Percentiles rank a stretch among this genome's conserved stretches.
These are phyloP conservation scores for Fraxinus anomala DNA, from an alignment of 257 asterid species.

Conservation along the genomic window DNA sequence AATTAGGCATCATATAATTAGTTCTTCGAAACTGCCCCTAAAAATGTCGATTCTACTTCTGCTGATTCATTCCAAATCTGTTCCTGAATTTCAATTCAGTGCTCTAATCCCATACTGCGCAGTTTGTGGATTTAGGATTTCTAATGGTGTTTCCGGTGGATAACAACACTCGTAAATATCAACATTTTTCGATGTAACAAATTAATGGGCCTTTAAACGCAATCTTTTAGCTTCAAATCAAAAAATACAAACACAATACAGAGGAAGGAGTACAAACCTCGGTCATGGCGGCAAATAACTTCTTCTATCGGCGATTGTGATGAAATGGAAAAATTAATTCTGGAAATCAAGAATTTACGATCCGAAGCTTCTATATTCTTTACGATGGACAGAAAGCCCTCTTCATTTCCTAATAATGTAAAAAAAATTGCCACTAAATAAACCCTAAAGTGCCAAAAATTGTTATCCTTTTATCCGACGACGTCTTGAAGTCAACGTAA, in stretches of 20 bases:
- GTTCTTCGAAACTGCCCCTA: not conserved
- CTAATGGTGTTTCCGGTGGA: not conserved
- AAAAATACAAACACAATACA: not conserved
- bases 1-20: not conserved
- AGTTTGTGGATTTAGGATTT: not conserved
- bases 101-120: not conserved
- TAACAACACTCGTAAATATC: not conserved
- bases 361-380: conserved; percentile 19
- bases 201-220: not conserved
- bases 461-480: not conserved
- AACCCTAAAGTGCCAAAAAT: not conserved
- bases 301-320: conserved; percentile 19
- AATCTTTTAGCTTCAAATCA: conserved; percentile 13
- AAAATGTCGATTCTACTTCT: not conserved
- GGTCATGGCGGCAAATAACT: conserved; percentile 67
- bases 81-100: not conserved
- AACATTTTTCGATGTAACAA: not conserved
- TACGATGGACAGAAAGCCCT: not conserved
- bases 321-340: conserved; percentile 4
- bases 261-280: conserved; percentile 51
- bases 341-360: conserved; percentile 12
- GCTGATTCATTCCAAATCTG: conserved; percentile 4
- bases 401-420: not conserved
- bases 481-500: not conserved
- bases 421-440: not conserved